Conservation (phyloP, 176 grass and related monocot genomes). For the Oryza punctata region DNA sequence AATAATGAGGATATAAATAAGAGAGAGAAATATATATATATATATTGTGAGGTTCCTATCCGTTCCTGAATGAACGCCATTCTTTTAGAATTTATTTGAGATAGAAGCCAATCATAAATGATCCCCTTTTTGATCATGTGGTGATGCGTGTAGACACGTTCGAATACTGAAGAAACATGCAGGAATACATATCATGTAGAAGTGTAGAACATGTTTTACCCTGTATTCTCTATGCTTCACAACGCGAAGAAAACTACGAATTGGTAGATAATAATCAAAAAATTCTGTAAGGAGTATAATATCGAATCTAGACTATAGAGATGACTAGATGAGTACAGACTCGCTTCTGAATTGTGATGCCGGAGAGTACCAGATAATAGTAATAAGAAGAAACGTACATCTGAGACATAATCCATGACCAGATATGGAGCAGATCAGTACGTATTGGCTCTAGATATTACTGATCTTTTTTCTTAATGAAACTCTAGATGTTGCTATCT, state of each 20-base stretch:
- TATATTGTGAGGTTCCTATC: background rate
- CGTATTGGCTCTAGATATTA: background rate
- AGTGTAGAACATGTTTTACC: background rate
- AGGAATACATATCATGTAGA: background rate
- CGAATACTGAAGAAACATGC: slow-evolving; percentile 11
- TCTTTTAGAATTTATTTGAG: background rate
- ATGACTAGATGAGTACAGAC: background rate
- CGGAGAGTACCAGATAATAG: background rate
- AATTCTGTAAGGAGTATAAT: background rate
- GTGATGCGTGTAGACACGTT: slow-evolving; percentile 23
- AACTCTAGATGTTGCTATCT: slow-evolving; percentile 10
- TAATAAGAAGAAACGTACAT: background rate
- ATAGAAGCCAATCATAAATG: slow-evolving; percentile 1
- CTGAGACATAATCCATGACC: too few relatives aligned
- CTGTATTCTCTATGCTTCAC: background rate
- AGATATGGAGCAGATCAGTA: background rate
- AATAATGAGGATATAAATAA: background rate
- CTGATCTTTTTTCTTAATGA: background rate
- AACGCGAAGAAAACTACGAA: background rate
- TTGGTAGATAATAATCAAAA: background rate
- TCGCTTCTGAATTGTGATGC: background rate
- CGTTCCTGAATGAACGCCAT: background rate
- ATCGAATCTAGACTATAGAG: background rate
- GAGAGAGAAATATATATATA: too few relatives aligned
- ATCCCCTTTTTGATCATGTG: slow-evolving; percentile 1